These are phyloP conservation scores for Pilatotrama ljubarskyi DNA, from an alignment of 768 basidiomycete genomes.

Conservation along the genomic window DNA sequence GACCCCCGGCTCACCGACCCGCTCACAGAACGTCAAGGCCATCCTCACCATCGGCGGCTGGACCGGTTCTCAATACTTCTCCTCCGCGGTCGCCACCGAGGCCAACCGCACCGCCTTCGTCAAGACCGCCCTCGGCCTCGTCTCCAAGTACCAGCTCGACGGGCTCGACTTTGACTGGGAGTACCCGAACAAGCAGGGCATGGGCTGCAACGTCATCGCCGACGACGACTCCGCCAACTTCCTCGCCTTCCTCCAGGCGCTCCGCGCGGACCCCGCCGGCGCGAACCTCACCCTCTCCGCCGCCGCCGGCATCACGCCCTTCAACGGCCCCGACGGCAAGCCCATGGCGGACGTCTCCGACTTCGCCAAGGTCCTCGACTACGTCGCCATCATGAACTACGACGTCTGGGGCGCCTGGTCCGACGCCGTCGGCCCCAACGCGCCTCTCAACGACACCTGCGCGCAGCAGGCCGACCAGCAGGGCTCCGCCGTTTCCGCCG, in stretches of 20 bases:
- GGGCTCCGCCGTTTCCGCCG: slow-evolving; percentile 79
- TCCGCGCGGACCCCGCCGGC: slow-evolving; percentile 55
- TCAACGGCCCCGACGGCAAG: slow-evolving; percentile 46
- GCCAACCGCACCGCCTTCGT: slow-evolving; percentile 64
- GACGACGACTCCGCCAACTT: slow-evolving; percentile 72
- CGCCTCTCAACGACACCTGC: slow-evolving; percentile 82
- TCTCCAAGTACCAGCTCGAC: slow-evolving; percentile 50
- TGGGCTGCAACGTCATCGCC: slow-evolving; percentile 65
- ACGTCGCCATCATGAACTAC: slow-evolving; percentile 69
- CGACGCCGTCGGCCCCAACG: slow-evolving; percentile 73
- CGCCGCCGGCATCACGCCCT: slow-evolving; percentile 51
- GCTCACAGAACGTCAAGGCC: slow-evolving; percentile 52
- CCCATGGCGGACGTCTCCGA: slow-evolving; percentile 70
- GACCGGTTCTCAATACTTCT: slow-evolving; percentile 64
- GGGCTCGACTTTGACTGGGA: slow-evolving; percentile 75
- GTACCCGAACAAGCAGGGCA: slow-evolving; percentile 67
- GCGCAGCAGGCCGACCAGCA: slow-evolving; percentile 53
- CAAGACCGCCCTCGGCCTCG: slow-evolving; percentile 53
- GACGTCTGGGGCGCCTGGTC: slow-evolving; percentile 57
- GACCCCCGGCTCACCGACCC: not conserved
- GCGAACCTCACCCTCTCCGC: slow-evolving; percentile 58
- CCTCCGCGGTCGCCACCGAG: slow-evolving; percentile 55
- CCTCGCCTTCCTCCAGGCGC: slow-evolving; percentile 68
- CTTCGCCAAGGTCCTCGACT: slow-evolving; percentile 71
- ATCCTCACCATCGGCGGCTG: slow-evolving; percentile 70